Evolutionary conservation across 2,329 filamentous ascomycete genomes (phyloP).

Genomic region (Didymella pomorum): DNA sequence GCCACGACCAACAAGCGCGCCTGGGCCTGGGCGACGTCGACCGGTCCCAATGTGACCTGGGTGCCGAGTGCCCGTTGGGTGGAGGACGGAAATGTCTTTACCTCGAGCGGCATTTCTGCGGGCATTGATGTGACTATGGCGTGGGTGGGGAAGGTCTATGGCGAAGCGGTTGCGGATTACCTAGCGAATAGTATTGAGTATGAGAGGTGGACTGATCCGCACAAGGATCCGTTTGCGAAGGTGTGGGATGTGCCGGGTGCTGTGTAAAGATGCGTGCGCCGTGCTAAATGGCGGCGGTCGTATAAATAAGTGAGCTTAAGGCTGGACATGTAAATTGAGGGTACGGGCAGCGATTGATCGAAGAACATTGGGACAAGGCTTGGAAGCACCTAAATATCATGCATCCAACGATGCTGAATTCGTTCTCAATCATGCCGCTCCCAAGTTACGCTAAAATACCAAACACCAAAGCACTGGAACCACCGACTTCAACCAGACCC

Average conservation of each 20-base stretch:
- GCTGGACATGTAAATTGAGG: neutral
- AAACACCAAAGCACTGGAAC: slow-evolving; percentile 15
- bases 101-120: slow-evolving; percentile 68
- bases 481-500: slow-evolving; percentile 2
- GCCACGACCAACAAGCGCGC: slow-evolving; percentile 73
- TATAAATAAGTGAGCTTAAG: neutral
- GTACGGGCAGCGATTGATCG: neutral
- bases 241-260: slow-evolving; percentile 31
- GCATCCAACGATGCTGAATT: neutral
- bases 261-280: neutral
- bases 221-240: slow-evolving; percentile 63
- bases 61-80: slow-evolving; percentile 68
- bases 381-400: neutral
- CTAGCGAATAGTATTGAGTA: slow-evolving; percentile 65
- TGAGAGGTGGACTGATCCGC: slow-evolving; percentile 58
- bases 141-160: slow-evolving; percentile 63
- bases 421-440: neutral
- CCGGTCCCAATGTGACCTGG: slow-evolving; percentile 59
- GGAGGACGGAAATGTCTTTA: slow-evolving; percentile 71
- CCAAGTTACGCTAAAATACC: slow-evolving; percentile 7
- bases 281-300: too few relatives aligned
- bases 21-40: slow-evolving; percentile 59
- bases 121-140: slow-evolving; percentile 69
- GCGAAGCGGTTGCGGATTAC: slow-evolving; percentile 58
- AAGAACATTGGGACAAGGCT: neutral